Percentiles rank a stretch among this genome's conserved stretches.
Conservation (phyloP, 2,329 filamentous ascomycete species). For the Raffaelea arxii region DNA sequence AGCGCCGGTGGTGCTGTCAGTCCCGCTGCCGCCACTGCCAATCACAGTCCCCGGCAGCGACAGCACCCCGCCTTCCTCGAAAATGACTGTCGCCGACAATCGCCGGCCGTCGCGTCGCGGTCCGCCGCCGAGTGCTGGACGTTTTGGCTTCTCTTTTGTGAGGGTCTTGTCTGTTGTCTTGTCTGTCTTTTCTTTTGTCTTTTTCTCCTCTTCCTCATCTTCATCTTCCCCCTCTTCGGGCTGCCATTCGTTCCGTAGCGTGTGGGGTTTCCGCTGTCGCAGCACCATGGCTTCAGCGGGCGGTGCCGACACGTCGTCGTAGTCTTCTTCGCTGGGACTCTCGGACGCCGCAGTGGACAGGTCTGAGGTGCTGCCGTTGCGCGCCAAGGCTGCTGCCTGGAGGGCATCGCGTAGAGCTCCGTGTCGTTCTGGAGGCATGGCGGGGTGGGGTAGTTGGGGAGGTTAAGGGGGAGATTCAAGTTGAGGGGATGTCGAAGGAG, state of each 20-base stretch:
- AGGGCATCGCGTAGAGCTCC: conserved; percentile 16
- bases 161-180: not conserved
- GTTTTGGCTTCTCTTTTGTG: not conserved
- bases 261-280: conserved; percentile 8
- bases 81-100: conserved; percentile 14
- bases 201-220: not conserved
- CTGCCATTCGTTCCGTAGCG: conserved; percentile 7
- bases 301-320: conserved; percentile 24
- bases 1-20: not conserved
- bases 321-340: conserved; percentile 35
- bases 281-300: conserved; percentile 15
- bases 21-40: not conserved
- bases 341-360: conserved; percentile 21
- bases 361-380: conserved; percentile 6
- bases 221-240: conserved; percentile 5
- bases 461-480: no score
- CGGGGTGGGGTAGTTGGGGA: no score
- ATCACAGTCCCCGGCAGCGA: no score
- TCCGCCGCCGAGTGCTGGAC: not conserved
- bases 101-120: not conserved
- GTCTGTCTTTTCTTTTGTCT: not conserved
- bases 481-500: no score
- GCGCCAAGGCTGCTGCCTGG: not conserved
- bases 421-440: no score
- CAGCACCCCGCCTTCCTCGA: no score